Evolutionary conservation across 768 basidiomycete species (phyloP).

Genomic region (Gelatoporia subvermispora): DNA sequence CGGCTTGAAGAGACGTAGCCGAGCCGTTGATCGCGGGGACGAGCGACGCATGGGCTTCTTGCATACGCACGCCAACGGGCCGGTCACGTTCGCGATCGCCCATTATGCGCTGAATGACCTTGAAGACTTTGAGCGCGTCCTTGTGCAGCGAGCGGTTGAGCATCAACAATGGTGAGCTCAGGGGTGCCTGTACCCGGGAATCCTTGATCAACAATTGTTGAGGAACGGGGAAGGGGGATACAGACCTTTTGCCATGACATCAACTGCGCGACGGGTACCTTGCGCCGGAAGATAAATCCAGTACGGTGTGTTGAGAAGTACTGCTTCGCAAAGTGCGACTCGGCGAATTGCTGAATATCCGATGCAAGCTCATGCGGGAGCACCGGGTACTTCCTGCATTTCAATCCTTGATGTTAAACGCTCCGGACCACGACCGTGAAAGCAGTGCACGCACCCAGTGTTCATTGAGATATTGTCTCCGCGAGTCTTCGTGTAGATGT

Average conservation of each 20-base stretch:
- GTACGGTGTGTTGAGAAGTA: slow-evolving; percentile 91
- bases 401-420: too few relatives aligned
- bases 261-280: slow-evolving; percentile 77
- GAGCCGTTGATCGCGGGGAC: slow-evolving; percentile 27
- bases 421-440: slow-evolving; percentile 1
- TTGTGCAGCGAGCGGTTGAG: slow-evolving; percentile 61
- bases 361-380: slow-evolving; percentile 76
- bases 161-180: slow-evolving; percentile 71
- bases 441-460: slow-evolving; percentile 51
- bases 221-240: not conserved
- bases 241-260: slow-evolving; percentile 88
- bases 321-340: slow-evolving; percentile 78
- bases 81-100: slow-evolving; percentile 81
- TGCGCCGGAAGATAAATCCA: slow-evolving; percentile 80
- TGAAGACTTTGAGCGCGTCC: slow-evolving; percentile 83
- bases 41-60: slow-evolving; percentile 4
- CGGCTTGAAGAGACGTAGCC: slow-evolving; percentile 38
- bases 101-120: slow-evolving; percentile 89
- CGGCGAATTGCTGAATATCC: slow-evolving; percentile 84
- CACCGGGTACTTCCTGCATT: slow-evolving; percentile 63
- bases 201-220: not conserved
- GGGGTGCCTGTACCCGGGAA: slow-evolving; percentile 39
- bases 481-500: slow-evolving; percentile 15
- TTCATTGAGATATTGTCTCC: slow-evolving; percentile 38
- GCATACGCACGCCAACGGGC: slow-evolving; percentile 31